Base-by-base conservation (phyloP, 441 rosid species). In the Gossypium aridum region DNA sequence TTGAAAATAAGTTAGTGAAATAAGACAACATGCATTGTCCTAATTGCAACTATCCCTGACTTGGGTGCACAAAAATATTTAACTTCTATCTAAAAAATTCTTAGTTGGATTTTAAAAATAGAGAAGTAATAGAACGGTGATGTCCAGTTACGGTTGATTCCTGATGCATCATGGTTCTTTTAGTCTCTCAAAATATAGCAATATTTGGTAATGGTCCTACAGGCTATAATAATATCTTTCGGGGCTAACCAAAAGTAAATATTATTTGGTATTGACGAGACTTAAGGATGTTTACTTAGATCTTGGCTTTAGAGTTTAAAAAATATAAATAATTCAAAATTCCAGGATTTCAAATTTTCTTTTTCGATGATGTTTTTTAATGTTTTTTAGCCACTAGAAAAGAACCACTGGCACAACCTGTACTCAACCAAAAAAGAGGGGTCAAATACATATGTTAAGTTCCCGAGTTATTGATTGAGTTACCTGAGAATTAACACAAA, bases 21-120 rank as follows among this genome's bases (percentile, higher is more conserved):
- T 17, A 16, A 54, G 61, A 51, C 61, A 9, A 31, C 8, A 16
- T 28, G 45, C 47, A 54, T 12, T 53, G 49, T 17, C 16, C 47
- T 68, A 26, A 49, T 49, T 68, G 72, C 72, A 25, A 68, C 72
- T 14, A 23, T 49, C 55, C 8, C 43, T 7, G 43, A 49, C 17
- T 12, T 45, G 47, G 55, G 37, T 14, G 34, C 70, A 12, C 34
- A 19, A 39, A 43, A 39, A 45, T 43, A 1, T 66, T 43, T 66
- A 7, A 25, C 39, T 25, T n/a, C 43, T 14, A 23, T 49, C 39
- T 26, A 37, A 49, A 49, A 43, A 68, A 7, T 68, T 66, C 43
- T 68, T 39, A 19, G 26, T 28, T 65, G 54, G 57, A 22, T 67
- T 7, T 67, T 67, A 67, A 45, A 66, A 66, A 22, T 45, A 66